These are phyloP conservation scores for Lippia alba DNA, from an alignment of 305 asterid genomes.

Conservation along the genomic window DNA sequence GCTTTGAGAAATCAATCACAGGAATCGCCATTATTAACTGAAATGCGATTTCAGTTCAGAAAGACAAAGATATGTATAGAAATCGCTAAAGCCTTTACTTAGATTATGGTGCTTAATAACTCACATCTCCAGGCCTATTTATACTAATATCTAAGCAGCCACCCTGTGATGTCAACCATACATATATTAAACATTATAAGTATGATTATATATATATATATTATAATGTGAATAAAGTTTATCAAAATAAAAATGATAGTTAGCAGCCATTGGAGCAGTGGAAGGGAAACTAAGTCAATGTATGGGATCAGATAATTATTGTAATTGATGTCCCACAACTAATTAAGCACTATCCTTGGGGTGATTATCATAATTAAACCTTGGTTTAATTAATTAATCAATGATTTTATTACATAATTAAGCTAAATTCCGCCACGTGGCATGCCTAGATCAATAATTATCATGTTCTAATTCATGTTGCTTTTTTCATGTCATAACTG, in stretches of 20 bases:
- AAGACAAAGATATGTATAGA: not conserved
- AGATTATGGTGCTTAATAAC: constrained; percentile 33
- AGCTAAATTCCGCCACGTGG: constrained; percentile 31
- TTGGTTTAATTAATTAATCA: not conserved
- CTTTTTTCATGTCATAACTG: constrained; percentile 35
- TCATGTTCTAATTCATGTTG: constrained; percentile 2
- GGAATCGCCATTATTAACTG: constrained; percentile 64
- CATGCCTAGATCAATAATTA: constrained; percentile 12
- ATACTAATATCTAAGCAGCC: constrained; percentile 38
- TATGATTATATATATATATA: constrained; percentile 15
- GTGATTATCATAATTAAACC: constrained; percentile 12
- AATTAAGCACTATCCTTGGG: constrained; percentile 30
- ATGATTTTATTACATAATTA: not conserved
- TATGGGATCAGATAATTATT: constrained; percentile 10
- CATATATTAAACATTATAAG: no score
- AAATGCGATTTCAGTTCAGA: not conserved
- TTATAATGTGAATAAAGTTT: not conserved
- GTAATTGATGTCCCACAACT: constrained; percentile 40
- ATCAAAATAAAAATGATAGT: not conserved
- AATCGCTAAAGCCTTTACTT: not conserved
- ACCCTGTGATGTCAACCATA: constrained; percentile 44
- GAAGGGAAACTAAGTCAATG: constrained; percentile 54
- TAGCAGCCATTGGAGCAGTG: constrained; percentile 46
- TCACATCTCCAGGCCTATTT: constrained; percentile 36
- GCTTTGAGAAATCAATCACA: constrained; percentile 87